Evolutionary conservation across 2,329 filamentous ascomycete species (phyloP), one percentile per base, ranked within the genome.

Genomic region (Sarocladiaceae sp.): DNA sequence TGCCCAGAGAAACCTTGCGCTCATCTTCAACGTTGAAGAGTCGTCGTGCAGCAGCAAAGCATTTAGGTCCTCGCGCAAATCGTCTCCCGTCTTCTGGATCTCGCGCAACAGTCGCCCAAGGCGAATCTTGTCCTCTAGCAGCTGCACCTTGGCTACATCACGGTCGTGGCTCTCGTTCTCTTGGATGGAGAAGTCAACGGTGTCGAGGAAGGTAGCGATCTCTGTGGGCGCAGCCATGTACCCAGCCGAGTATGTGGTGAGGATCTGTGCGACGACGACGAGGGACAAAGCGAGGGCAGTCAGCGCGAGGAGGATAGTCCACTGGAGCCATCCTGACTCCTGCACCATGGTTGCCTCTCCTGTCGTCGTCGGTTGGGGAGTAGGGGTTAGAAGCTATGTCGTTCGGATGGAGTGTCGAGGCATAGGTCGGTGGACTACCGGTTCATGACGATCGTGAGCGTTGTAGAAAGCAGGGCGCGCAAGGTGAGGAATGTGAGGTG

Each of bases 111-210:
- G 68, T 37, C 75, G 73, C 55, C 70, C 73, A 36, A 86, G 73
- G 48, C 82, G 79, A 46, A 84, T 62, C 70, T 84, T 84, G 64
- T 86, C 82, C 57, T 84, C 82, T 26, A 84, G 71, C 36, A 77
- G 77, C 61, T 73, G 73, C 35, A 85, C 74, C 54, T 76, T 78
- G 52, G 75, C 70, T 46, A 85, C 73, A 59, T 86, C 80, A 58
- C 74, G 71, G 64, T 84, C 79, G 62, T 84, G 84, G 60, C 74
- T 79, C 65, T 85, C 82, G 60, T 84, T 85, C 64, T 86, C 83
- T 58, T 78, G 71, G 47, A 83, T 72, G 35, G 80, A 88, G 60
- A 76, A 81, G 63, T 84, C 81, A 60, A 82, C 74, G 15, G 78
- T 74, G 61, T 84, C 81, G 60, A 84, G 65, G 59, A 85, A 82